phyloP scores from a whole-genome alignment of 2,329 filamentous ascomycete species.

The Trematosphaeria pertusa region DNA sequence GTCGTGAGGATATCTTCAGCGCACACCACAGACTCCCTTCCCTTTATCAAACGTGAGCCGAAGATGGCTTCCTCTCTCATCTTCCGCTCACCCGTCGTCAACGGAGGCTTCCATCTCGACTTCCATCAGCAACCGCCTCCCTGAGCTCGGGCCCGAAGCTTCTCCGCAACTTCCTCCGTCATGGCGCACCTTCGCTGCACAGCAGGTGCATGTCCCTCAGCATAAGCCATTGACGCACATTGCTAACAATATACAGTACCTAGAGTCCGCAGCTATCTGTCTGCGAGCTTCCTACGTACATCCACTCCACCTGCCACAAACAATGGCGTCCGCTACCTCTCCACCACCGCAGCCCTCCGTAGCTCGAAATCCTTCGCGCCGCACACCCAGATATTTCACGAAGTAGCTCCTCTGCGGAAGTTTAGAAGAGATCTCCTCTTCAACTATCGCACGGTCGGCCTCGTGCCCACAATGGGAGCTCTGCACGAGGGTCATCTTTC shows the following conservation, averaged over 20 bases:
- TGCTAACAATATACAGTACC: conserved; percentile 23
- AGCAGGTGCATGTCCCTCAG: conserved; percentile 22
- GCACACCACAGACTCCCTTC: conserved; percentile 30
- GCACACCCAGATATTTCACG: conserved; percentile 74
- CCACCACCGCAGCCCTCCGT: conserved; percentile 24
- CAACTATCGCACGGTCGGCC: conserved; percentile 75
- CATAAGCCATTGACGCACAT: conserved; percentile 15
- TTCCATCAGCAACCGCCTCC: conserved; percentile 11
- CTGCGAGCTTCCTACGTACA: conserved; percentile 7
- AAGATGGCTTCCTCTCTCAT: conserved; percentile 22
- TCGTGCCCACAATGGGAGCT: conserved; percentile 97
- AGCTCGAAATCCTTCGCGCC: conserved; percentile 24
- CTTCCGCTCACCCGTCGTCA: conserved; percentile 13
- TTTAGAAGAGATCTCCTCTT: conserved; percentile 72
- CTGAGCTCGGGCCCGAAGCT: conserved; percentile 12
- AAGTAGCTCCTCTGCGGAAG: conserved; percentile 73
- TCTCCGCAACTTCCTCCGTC: conserved; percentile 30
- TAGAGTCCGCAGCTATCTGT: conserved; percentile 7
- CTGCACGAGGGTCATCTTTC: conserved; percentile 91
- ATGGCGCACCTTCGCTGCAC: conserved; percentile 30
- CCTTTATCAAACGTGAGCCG: conserved; percentile 19
- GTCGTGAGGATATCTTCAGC: conserved; percentile 30
- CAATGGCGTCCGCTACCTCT: conserved; percentile 27
- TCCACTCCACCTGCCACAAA: background rate
- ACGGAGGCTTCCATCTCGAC: conserved; percentile 8